phyloP scores from a whole-genome alignment of 179 eudicot species.

The Carnegiea gigantea region DNA sequence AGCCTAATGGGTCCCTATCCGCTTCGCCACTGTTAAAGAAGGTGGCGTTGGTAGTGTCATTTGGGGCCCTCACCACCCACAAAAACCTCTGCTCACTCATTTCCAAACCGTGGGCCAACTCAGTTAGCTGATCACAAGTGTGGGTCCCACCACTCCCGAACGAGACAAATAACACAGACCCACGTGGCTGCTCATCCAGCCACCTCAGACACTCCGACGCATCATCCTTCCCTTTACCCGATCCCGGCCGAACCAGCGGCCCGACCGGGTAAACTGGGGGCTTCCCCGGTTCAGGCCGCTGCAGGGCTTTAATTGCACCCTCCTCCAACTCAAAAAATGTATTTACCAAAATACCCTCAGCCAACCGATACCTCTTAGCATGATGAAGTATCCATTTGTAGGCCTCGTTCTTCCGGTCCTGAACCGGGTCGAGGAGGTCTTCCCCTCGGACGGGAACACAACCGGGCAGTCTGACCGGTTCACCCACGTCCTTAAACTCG shows the following conservation, averaged over 20 bases:
- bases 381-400: constrained; percentile 62
- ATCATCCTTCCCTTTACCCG: constrained; percentile 7
- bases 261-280: constrained; percentile 68
- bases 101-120: constrained; percentile 59
- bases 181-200: constrained; percentile 53
- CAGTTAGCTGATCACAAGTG: constrained; percentile 34
- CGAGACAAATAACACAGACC: constrained; percentile 48
- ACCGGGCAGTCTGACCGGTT: constrained; percentile 56
- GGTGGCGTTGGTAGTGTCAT: constrained; percentile 28
- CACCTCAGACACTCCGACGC: constrained; percentile 41
- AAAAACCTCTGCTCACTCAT: constrained; percentile 50
- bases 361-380: constrained; percentile 36
- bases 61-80: constrained; percentile 53
- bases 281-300: constrained; percentile 31
- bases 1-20: constrained; percentile 38
- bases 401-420: constrained; percentile 56
- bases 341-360: constrained; percentile 63
- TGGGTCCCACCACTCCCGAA: constrained; percentile 73
- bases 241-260: constrained; percentile 44
- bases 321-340: constrained; percentile 49
- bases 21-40: constrained; percentile 21
- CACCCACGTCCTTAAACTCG: constrained; percentile 47
- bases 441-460: constrained; percentile 49
- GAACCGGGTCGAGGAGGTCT: constrained; percentile 58
- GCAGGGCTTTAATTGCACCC: constrained; percentile 37